Conservation (phyloP, 2,329 filamentous ascomycete species). For the Beauveria sp. region DNA sequence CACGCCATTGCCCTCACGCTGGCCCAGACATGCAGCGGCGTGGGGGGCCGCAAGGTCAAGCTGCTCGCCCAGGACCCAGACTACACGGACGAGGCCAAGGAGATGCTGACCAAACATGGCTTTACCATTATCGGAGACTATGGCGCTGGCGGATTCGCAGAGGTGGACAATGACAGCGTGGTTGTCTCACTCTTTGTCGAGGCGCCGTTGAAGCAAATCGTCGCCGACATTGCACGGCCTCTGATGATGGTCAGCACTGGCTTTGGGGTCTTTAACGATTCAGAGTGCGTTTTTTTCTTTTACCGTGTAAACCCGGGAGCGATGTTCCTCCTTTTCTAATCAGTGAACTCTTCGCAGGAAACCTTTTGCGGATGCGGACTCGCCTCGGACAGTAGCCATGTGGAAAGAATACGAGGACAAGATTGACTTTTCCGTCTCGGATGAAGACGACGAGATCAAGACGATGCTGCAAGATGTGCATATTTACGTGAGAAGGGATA, state of each 20-base stretch:
- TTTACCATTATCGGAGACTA: conserved; percentile 12
- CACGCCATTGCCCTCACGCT: neutral
- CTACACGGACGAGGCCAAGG: conserved; percentile 1
- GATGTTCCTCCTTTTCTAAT: neutral
- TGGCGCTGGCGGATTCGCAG: conserved; percentile 13
- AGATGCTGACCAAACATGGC: neutral
- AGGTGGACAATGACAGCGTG: conserved; percentile 14
- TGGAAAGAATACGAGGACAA: conserved; percentile 1
- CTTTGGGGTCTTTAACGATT: neutral
- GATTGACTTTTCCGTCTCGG: neutral
- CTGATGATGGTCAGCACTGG: conserved; percentile 3
- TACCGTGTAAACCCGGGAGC: too few species aligned
- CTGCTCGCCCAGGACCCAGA: conserved; percentile 11
- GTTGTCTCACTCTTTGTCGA: conserved; percentile 12
- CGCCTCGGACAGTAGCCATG: conserved; percentile 13
- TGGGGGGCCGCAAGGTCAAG: neutral
- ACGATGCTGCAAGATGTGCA: neutral
- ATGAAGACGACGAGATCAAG: neutral
- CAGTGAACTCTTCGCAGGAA: neutral
- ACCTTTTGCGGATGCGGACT: conserved; percentile 3
- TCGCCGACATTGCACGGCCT: conserved; percentile 16
- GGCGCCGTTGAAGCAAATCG: conserved; percentile 16
- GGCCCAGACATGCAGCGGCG: neutral
- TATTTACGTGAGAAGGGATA: neutral
- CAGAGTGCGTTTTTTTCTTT: neutral